These are phyloP conservation scores for Naegleria fowleri DNA, from an alignment of 208 protist species.

Conservation along the genomic window DNA sequence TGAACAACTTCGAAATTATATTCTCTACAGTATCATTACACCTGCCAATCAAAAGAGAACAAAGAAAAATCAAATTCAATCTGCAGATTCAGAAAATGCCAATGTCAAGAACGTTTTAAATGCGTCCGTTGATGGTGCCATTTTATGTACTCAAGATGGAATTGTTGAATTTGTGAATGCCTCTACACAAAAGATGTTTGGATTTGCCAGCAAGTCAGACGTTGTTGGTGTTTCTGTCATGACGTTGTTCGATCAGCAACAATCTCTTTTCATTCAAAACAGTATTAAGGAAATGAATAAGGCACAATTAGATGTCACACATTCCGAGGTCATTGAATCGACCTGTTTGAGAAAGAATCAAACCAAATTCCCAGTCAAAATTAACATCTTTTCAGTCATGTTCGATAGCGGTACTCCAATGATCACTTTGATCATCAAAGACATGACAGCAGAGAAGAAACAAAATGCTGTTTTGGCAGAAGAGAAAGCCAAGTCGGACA, in stretches of 20 bases:
- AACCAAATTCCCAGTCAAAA: not conserved
- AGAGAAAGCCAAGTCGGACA: not conserved
- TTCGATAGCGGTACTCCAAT: not conserved
- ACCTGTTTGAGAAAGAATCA: not conserved
- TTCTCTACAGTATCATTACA: not conserved
- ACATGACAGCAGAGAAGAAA: not conserved
- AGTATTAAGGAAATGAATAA: not conserved
- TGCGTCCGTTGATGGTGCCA: not conserved
- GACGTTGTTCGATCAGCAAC: not conserved
- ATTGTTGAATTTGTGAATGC: not conserved
- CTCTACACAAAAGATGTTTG: not conserved
- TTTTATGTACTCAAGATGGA: not conserved
- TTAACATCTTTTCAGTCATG: not conserved
- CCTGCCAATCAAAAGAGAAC: not conserved
- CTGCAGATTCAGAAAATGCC: not conserved
- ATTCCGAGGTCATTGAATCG: not conserved
- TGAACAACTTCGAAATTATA: not conserved
- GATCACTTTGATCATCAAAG: not conserved
- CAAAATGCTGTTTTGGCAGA: not conserved
- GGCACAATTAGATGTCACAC: not conserved
- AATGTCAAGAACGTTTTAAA: not conserved
- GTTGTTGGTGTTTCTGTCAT: not conserved
- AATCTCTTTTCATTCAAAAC: not conserved
- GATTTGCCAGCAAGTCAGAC: not conserved
- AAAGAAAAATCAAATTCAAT: not conserved